A percentile compares a stretch with the other conserved stretches of the same genome.
Evolutionary conservation across 306 rosid species (phyloP).

Genomic region (Prunus mira): DNA sequence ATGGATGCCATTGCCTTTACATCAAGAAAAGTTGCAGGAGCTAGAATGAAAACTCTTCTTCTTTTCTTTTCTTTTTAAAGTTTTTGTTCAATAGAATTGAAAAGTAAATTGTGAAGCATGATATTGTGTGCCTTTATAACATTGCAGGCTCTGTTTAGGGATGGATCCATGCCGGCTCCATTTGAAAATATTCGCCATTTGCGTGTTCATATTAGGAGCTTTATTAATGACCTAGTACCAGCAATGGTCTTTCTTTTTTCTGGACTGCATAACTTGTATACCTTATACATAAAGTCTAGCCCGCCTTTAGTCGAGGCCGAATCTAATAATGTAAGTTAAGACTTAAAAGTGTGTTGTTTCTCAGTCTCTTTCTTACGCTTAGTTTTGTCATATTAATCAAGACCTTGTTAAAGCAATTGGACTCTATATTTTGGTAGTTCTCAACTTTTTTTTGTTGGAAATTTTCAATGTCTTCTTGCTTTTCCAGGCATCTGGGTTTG

Average conservation of each 20-base stretch:
- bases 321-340: conserved; percentile 1
- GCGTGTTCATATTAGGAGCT: not conserved
- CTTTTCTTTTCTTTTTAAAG: rapidly evolving
- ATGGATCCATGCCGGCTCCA: not conserved
- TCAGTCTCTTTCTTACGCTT: not conserved
- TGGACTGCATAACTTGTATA: not conserved
- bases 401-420: not conserved
- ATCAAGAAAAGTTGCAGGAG: too few relatives aligned
- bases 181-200: not conserved
- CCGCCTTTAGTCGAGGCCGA: not conserved
- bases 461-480: not conserved
- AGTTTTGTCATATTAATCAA: not conserved
- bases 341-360: not conserved
- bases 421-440: not conserved
- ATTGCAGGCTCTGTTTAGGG: not conserved
- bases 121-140: not conserved
- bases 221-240: not conserved
- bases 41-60: too few relatives aligned
- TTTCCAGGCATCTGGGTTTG: not conserved
- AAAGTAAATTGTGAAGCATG: not conserved
- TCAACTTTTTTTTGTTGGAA: not conserved
- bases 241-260: not conserved
- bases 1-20: too few relatives aligned
- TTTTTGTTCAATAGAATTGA: not conserved
- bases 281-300: conserved; percentile 1